Evolutionary conservation across 352 stramenopile genomes (phyloP).

Genomic region (Phytophthora ohioensis): DNA sequence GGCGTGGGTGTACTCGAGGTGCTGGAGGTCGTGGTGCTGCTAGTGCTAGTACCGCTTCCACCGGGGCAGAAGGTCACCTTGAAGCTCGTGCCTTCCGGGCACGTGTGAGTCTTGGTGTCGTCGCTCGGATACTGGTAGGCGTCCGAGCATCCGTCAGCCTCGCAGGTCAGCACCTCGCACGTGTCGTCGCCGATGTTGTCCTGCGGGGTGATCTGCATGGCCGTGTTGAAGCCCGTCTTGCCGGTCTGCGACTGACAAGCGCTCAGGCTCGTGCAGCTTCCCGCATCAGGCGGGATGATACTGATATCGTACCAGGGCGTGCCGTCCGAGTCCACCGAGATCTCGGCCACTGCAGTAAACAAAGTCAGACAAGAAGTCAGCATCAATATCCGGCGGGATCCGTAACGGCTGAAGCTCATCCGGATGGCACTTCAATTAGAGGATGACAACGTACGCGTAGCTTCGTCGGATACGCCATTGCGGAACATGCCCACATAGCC

Average conservation of each 20-base stretch:
- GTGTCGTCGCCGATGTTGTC: constrained; percentile 50
- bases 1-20: constrained; percentile 25
- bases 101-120: constrained; percentile 70
- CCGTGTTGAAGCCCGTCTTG: constrained; percentile 68
- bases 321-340: constrained; percentile 51
- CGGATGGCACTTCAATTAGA: constrained; percentile 18
- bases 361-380: constrained; percentile 31
- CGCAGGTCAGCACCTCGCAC: constrained; percentile 57
- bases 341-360: constrained; percentile 51
- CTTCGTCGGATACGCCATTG: constrained; percentile 49
- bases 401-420: constrained; percentile 17
- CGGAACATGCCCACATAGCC: constrained; percentile 68
- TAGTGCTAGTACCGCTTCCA: constrained; percentile 47
- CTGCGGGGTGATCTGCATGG: constrained; percentile 61
- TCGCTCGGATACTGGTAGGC: constrained; percentile 71
- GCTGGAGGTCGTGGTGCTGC: constrained; percentile 29
- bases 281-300: constrained; percentile 56
- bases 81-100: constrained; percentile 59
- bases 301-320: constrained; percentile 69
- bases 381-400: constrained; percentile 7
- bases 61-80: constrained; percentile 76
- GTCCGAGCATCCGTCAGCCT: constrained; percentile 60
- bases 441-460: constrained; percentile 40
- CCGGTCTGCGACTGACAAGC: constrained; percentile 58
- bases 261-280: constrained; percentile 51